Evolutionary conservation across 257 asterid species (phyloP).

Genomic region (Leonotis leonurus): DNA sequence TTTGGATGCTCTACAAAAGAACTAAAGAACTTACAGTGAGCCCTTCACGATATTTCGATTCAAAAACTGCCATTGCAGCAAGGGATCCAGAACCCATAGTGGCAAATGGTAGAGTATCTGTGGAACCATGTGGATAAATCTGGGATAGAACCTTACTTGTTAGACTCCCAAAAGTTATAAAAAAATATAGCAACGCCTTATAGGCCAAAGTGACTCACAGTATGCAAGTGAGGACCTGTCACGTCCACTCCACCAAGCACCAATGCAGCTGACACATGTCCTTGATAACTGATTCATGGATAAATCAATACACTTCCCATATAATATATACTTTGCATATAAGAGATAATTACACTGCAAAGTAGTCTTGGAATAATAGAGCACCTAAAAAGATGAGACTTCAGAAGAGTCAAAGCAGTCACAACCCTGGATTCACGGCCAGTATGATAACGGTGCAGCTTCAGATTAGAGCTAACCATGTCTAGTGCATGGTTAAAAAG

Average conservation of each 20-base stretch:
- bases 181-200: not conserved
- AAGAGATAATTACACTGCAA: not conserved
- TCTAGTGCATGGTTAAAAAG: constrained; percentile 30
- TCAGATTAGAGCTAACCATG: constrained; percentile 90
- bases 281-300: constrained; percentile 53
- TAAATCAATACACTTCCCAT: constrained; percentile 6
- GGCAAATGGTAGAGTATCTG: constrained; percentile 83
- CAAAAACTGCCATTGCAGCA: constrained; percentile 83
- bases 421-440: constrained; percentile 92
- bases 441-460: constrained; percentile 75
- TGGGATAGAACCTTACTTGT: constrained; percentile 24
- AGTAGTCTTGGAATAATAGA: constrained; percentile 10
- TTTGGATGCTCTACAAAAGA: not conserved
- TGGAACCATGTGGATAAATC: constrained; percentile 94
- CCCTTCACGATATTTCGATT: constrained; percentile 71
- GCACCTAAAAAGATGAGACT: constrained; percentile 70
- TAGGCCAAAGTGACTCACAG: constrained; percentile 31
- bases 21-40: constrained; percentile 50
- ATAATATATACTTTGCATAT: constrained; percentile 1
- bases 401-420: constrained; percentile 74
- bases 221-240: constrained; percentile 82
- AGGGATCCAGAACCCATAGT: constrained; percentile 98
- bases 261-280: constrained; percentile 84
- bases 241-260: constrained; percentile 92
- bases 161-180: not conserved